A percentile compares a stretch with the other conserved stretches of the same genome.
Evolutionary conservation across 768 basidiomycete genomes (phyloP).

Genomic region (Phallus indusiatus): DNA sequence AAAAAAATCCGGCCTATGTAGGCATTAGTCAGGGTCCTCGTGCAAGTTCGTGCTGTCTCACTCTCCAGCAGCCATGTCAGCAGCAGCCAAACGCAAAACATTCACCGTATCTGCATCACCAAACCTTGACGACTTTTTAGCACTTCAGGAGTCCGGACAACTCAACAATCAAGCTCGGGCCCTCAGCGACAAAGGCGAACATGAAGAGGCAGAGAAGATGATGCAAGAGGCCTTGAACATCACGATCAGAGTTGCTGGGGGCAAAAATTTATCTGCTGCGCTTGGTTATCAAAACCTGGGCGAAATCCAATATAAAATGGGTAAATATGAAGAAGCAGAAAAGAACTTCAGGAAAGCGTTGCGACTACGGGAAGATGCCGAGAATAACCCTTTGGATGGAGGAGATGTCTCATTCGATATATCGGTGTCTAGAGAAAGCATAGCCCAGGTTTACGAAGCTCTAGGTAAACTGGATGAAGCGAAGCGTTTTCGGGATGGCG

Average conservation of each 20-base stretch:
- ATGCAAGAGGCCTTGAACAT: slow-evolving; percentile 24
- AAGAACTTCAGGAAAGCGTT: slow-evolving; percentile 25
- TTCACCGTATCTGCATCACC: no score
- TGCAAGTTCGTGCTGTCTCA: no score
- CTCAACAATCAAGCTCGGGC: slow-evolving; percentile 17
- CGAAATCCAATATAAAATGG: slow-evolving; percentile 27
- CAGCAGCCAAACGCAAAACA: no score
- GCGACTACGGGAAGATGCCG: slow-evolving; percentile 14
- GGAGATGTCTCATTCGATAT: slow-evolving; percentile 21
- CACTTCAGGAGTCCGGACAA: slow-evolving; percentile 7
- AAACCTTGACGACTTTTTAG: no score
- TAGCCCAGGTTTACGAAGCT: slow-evolving; percentile 27
- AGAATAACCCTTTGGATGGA: background rate
- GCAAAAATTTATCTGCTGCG: slow-evolving; percentile 19
- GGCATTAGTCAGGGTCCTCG: no score
- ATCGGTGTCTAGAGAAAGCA: slow-evolving; percentile 29
- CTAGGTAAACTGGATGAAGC: slow-evolving; percentile 23
- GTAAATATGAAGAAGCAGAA: slow-evolving; percentile 28
- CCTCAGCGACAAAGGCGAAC: slow-evolving; percentile 17
- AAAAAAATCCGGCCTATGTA: no score
- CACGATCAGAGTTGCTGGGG: slow-evolving; percentile 19
- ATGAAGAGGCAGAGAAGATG: slow-evolving; percentile 21
- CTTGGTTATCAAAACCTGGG: slow-evolving; percentile 26
- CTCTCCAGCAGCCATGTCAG: no score
- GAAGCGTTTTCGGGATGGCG: slow-evolving; percentile 20